Conservation (phyloP, 1,284 basidiomycete species). For the Cystobasidiaceae sp. region DNA sequence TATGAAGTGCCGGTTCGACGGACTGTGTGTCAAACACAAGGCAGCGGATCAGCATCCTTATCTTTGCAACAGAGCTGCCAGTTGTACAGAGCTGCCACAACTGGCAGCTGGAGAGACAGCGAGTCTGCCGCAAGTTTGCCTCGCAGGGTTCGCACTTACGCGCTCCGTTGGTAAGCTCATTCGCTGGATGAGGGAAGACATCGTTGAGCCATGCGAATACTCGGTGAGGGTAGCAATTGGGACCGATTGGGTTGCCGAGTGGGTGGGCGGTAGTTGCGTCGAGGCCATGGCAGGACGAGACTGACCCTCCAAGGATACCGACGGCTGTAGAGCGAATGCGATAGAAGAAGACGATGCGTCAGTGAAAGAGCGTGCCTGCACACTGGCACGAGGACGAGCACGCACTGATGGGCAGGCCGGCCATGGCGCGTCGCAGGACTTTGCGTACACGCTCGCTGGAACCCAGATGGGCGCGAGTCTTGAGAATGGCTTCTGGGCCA, state of each 20-base stretch:
- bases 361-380: background rate
- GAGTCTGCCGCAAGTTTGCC: background rate
- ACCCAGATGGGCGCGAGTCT: conserved; percentile 71
- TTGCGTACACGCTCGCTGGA: conserved; percentile 76
- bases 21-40: conserved; percentile 51
- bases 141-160: conserved; percentile 34
- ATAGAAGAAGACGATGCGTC: background rate
- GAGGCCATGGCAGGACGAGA: conserved; percentile 87
- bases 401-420: conserved; percentile 68
- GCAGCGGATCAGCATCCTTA: background rate
- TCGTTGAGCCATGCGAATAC: conserved; percentile 95
- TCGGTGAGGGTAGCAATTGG: conserved; percentile 76
- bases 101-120: background rate
- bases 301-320: conserved; percentile 84
- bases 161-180: conserved; percentile 91
- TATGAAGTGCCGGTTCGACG: conserved; percentile 81
- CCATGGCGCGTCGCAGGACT: conserved; percentile 74
- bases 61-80: background rate
- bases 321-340: conserved; percentile 52
- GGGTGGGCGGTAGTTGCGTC: conserved; percentile 54
- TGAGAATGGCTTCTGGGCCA: conserved; percentile 66
- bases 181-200: conserved; percentile 87
- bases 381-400: background rate
- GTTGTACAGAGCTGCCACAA: background rate
- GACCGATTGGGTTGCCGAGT: conserved; percentile 69